Conservation (phyloP, 176 grass and related monocot species). For the Calamus simplicifolius region DNA sequence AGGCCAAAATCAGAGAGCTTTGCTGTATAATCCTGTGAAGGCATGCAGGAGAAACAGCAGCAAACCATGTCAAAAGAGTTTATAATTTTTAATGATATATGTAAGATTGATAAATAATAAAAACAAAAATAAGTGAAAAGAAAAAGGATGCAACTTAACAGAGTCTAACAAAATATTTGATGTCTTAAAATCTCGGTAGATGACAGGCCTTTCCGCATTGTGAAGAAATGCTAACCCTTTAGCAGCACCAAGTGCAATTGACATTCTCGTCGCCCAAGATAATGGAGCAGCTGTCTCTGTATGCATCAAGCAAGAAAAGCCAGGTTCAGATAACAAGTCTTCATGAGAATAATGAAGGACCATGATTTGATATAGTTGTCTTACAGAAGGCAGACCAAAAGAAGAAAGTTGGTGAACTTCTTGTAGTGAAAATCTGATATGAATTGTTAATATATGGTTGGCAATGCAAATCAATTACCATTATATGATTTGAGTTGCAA, state of each 20-base stretch:
- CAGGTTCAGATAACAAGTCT: slow-evolving; percentile 9
- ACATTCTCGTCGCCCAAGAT: slow-evolving; percentile 95
- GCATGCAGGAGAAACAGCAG: slow-evolving; percentile 22
- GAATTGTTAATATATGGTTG: no score
- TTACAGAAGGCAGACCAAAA: no score
- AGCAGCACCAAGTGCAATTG: slow-evolving; percentile 89
- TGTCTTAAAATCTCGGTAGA: slow-evolving; percentile 99
- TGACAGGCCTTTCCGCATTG: slow-evolving; percentile 82
- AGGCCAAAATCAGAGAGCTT: slow-evolving; percentile 97
- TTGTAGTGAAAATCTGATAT: no score
- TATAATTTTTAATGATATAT: no score
- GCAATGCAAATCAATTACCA: no score
- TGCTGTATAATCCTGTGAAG: slow-evolving; percentile 78
- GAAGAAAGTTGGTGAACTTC: no score
- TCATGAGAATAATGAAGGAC: not conserved
- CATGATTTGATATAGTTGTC: no score
- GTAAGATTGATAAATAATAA: slow-evolving; percentile 21
- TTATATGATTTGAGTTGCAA: no score
- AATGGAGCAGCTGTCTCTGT: slow-evolving; percentile 71
- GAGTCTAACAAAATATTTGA: slow-evolving; percentile 99
- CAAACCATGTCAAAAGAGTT: slow-evolving; percentile 1
- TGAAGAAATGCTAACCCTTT: slow-evolving; percentile 96
- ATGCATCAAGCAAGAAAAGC: slow-evolving; percentile 9
- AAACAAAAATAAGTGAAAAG: not conserved
- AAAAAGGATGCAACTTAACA: slow-evolving; percentile 31